phyloP scores from a whole-genome alignment of 2,329 filamentous ascomycete genomes.

The Aspergillus jensenii region DNA sequence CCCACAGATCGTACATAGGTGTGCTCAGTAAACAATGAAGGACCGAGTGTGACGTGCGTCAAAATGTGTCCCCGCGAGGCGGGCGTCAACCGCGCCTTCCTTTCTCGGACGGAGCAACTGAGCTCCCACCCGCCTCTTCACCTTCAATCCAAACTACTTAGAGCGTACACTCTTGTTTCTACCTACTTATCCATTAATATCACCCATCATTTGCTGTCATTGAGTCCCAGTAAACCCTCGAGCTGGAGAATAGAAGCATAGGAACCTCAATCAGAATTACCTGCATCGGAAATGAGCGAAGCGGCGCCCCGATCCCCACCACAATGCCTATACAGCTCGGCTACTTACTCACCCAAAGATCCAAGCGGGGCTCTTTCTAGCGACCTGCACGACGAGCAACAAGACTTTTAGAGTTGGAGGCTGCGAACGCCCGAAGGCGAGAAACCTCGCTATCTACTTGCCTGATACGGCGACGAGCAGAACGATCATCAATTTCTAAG shows the following conservation, averaged over 20 bases:
- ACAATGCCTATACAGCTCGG: background rate
- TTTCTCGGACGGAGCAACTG: too few species aligned
- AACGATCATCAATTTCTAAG: background rate
- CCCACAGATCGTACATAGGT: slow-evolving; percentile 3
- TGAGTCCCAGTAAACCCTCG: background rate
- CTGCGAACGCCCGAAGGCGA: background rate
- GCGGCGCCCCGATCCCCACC: background rate
- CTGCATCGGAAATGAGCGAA: background rate
- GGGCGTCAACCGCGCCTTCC: too few species aligned
- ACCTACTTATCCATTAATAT: too few species aligned
- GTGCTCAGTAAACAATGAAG: background rate
- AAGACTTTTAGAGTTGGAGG: background rate
- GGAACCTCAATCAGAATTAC: background rate
- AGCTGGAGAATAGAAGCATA: background rate
- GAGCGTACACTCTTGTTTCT: too few species aligned
- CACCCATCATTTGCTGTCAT: background rate
- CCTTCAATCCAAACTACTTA: too few species aligned
- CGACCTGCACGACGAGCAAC: background rate
- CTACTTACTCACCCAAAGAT: background rate
- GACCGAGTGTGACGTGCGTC: background rate
- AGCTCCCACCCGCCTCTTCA: too few species aligned
- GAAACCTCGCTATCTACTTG: background rate
- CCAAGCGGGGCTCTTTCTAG: background rate
- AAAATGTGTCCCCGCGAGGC: background rate
- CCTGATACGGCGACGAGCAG: slow-evolving; percentile 1